A percentile compares a stretch with the other conserved stretches of the same genome.
These are phyloP conservation scores for Ganoderma boninense DNA, from an alignment of 1,284 basidiomycete genomes.

Conservation along the genomic window DNA sequence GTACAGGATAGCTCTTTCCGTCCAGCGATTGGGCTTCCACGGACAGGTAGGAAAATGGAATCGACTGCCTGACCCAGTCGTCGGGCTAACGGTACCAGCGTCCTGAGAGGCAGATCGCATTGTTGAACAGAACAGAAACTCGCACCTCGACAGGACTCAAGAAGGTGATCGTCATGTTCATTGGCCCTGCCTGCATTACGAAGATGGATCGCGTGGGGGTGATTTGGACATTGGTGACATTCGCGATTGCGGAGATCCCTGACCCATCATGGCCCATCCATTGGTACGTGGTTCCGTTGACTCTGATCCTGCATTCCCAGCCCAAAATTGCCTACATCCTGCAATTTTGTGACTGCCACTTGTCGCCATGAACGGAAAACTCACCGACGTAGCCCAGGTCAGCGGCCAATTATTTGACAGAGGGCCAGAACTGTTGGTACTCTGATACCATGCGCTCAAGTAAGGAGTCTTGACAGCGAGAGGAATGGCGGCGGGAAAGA, in stretches of 20 bases:
- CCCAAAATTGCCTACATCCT: conserved; percentile 15
- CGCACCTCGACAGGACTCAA: conserved; percentile 36
- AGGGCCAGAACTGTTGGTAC: background rate
- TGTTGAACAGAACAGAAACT: background rate
- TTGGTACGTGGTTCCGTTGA: conserved; percentile 32
- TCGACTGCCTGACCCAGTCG: conserved; percentile 44
- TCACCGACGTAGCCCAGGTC: conserved; percentile 18
- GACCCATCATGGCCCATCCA: conserved; percentile 28
- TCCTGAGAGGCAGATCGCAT: background rate
- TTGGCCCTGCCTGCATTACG: conserved; percentile 31
- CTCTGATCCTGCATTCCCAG: conserved; percentile 33
- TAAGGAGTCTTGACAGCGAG: conserved; percentile 27
- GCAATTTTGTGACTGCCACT: background rate
- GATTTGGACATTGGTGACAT: conserved; percentile 24
- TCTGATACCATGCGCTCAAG: conserved; percentile 23
- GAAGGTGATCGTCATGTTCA: conserved; percentile 33
- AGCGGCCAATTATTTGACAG: conserved; percentile 17
- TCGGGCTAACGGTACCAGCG: conserved; percentile 33
- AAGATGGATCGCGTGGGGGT: conserved; percentile 32
- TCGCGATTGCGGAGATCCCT: background rate
- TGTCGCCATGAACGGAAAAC: background rate
- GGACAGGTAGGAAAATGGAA: conserved; percentile 45
- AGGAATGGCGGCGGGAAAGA: conserved; percentile 26
- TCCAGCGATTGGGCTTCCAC: conserved; percentile 42
- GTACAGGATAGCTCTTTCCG: conserved; percentile 40